phyloP scores from a whole-genome alignment of 2,329 filamentous ascomycete genomes.

The Blastomyces emzantsi region DNA sequence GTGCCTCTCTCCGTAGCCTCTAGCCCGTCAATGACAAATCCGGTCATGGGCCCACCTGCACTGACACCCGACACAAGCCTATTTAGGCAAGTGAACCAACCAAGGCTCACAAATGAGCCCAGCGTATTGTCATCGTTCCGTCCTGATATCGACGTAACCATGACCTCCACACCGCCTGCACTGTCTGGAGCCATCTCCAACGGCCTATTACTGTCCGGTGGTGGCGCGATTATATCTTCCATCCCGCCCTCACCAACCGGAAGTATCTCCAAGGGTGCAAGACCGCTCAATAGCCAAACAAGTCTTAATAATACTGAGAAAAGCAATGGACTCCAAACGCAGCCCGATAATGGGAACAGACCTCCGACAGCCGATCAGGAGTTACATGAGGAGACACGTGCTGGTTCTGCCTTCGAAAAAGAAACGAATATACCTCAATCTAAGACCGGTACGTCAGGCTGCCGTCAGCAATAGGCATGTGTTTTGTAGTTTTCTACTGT shows the following conservation, averaged over 20 bases:
- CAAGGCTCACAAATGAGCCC: not conserved
- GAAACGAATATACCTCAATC: not conserved
- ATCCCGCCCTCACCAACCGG: not conserved
- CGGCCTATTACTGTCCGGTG: not conserved
- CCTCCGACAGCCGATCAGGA: not conserved
- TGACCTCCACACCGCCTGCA: not conserved
- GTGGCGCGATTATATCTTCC: not conserved
- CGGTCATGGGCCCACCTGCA: constrained; percentile 19
- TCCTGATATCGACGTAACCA: not conserved
- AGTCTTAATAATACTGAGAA: not conserved
- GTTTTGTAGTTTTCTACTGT: not conserved
- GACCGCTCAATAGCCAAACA: not conserved
- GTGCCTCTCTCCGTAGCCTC: not conserved
- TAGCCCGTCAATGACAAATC: constrained; percentile 10
- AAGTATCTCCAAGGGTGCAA: not conserved
- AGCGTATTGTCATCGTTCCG: not conserved
- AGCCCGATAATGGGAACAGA: not conserved
- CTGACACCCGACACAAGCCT: constrained; percentile 20
- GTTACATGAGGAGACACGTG: not conserved
- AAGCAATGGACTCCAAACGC: not conserved
- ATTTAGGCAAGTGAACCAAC: not conserved
- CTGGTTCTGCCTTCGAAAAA: not conserved
- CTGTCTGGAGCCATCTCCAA: not conserved
- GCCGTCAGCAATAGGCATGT: constrained; percentile 6
- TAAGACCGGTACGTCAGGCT: constrained; percentile 7